A percentile compares a stretch with the other conserved stretches of the same genome.
phyloP scores from a whole-genome alignment of 73 alveolate genomes.

The Blepharisma stoltei region DNA sequence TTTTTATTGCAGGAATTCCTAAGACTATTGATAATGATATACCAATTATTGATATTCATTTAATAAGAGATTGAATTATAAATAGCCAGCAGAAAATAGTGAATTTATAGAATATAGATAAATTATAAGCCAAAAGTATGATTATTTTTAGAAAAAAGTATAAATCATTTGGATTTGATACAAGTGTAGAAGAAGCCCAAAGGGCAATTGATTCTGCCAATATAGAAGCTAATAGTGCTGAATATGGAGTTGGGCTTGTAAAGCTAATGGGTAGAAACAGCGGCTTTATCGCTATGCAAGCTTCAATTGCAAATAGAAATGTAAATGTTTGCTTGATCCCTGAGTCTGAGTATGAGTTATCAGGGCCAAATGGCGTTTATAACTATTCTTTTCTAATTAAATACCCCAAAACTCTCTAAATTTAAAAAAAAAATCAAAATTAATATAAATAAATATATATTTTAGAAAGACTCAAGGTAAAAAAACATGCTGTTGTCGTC shows the following conservation, averaged over 20 bases:
- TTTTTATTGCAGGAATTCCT: slow-evolving; percentile 94
- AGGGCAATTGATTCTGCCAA: slow-evolving; percentile 91
- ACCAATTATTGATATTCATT: slow-evolving; percentile 98
- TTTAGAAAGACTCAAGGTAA: slow-evolving; percentile 61
- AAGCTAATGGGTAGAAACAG: slow-evolving; percentile 98
- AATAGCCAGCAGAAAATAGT: slow-evolving; percentile 18
- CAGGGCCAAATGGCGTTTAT: slow-evolving; percentile 81
- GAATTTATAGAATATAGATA: too few relatives aligned
- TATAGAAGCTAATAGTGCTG: slow-evolving; percentile 95
- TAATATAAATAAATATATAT: too few relatives aligned
- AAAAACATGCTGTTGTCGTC: slow-evolving; percentile 66
- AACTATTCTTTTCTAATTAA: too few relatives aligned
- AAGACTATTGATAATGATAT: slow-evolving; percentile 99
- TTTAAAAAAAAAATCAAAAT: too few relatives aligned
- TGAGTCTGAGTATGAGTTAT: slow-evolving; percentile 86
- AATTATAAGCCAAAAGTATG: too few relatives aligned
- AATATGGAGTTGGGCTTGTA: slow-evolving; percentile 95
- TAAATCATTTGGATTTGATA: slow-evolving; percentile 95
- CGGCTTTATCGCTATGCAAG: slow-evolving; percentile 96
- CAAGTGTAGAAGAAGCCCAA: slow-evolving; percentile 96
- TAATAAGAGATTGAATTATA: too few relatives aligned
- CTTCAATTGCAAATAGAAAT: slow-evolving; percentile 91
- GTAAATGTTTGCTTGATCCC: slow-evolving; percentile 97
- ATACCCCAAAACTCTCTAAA: too few relatives aligned
- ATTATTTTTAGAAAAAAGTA: too few relatives aligned